Base-by-base conservation (phyloP, 176 grass and related monocot species). In the Oryza australiensis region DNA sequence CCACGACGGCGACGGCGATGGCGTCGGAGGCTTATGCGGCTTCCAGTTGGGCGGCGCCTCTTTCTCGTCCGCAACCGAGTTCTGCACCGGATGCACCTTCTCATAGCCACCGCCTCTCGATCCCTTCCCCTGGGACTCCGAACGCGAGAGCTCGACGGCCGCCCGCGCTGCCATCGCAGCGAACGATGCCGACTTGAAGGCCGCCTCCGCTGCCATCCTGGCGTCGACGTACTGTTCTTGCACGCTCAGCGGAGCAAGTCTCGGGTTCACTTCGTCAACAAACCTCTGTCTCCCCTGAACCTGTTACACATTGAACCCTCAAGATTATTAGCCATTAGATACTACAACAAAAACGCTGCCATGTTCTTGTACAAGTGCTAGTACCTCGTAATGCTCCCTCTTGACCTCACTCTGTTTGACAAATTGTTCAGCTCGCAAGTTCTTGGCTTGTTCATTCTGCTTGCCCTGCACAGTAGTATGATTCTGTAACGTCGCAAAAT, bases 121-220 rank as follows among this genome's bases (percentile, higher is more conserved):
- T 1, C 88, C 73, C 29, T 82, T 89, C 60, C 79, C 79, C 16
- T 68, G 83, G 0, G 71, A 71, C 87, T 89, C 83, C 46, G 67
- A 48, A 60, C 88, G 88, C 0, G 88, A 89, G 46, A 89, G 88
- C 60, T 89, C 67, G n/a, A 86, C 88, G 34, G 88, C 88, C 5
- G 73, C 88, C 16, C 88, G 78, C 4, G 83, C 88, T 5, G 88
- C 88, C 83, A 86, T 89, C n/a, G 83, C 88, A 5, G 88, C 88
- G 79, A 89, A 89, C 46, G 79, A 62, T 7, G 88, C 88, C 3
- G 88, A 89, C 79, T 72, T 16, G 79, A 82, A 90, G 3, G 88
- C 88, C 0, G 83, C 88, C 79, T 90, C 88, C 60, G 88, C 88
- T 60, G 88, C 88, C 88, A 82, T 86, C 83, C 83, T 78, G 1